A percentile compares a stretch with the other conserved stretches of the same genome.
These are phyloP conservation scores for Penicillium brevicompactum DNA, from an alignment of 2,329 filamentous ascomycete genomes.

Conservation along the genomic window DNA sequence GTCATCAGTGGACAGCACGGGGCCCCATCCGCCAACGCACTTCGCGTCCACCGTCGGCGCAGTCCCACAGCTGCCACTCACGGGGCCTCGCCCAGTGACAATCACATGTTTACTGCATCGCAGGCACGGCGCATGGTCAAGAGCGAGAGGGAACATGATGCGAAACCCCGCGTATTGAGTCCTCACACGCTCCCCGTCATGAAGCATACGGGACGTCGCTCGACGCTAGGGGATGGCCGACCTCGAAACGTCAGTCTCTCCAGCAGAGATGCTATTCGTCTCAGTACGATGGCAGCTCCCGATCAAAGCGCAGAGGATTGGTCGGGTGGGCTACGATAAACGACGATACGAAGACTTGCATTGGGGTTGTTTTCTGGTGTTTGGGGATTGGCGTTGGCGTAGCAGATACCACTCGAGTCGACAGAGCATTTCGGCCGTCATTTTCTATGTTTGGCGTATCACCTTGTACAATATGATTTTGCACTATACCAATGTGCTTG, in stretches of 20 bases:
- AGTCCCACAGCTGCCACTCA: constrained; percentile 55
- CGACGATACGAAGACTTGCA: constrained; percentile 5
- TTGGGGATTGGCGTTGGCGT: constrained; percentile 29
- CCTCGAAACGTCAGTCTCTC: constrained; percentile 41
- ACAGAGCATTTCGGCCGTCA: neutral
- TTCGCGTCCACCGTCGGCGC: constrained; percentile 55
- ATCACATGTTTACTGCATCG: constrained; percentile 64
- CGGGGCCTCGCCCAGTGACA: constrained; percentile 59
- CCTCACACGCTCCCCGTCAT: constrained; percentile 62
- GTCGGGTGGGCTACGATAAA: constrained; percentile 25
- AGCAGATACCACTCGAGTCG: constrained; percentile 32
- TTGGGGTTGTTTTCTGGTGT: constrained; percentile 13
- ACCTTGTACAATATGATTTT: neutral
- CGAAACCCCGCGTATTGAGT: constrained; percentile 61
- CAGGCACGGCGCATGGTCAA: constrained; percentile 69
- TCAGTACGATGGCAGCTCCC: constrained; percentile 41
- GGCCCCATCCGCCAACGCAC: constrained; percentile 39
- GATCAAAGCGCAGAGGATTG: constrained; percentile 34
- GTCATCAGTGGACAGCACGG: constrained; percentile 40
- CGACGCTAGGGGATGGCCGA: constrained; percentile 45
- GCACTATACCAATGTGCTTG: neutral
- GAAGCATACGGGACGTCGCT: constrained; percentile 52
- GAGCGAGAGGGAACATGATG: constrained; percentile 59
- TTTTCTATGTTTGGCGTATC: neutral
- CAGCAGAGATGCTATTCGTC: constrained; percentile 41